Percentiles rank a stretch among this genome's conserved stretches.
Evolutionary conservation across 805 yeast genomes (phyloP).

Genomic region (Hanseniaspora jakobsenii): DNA sequence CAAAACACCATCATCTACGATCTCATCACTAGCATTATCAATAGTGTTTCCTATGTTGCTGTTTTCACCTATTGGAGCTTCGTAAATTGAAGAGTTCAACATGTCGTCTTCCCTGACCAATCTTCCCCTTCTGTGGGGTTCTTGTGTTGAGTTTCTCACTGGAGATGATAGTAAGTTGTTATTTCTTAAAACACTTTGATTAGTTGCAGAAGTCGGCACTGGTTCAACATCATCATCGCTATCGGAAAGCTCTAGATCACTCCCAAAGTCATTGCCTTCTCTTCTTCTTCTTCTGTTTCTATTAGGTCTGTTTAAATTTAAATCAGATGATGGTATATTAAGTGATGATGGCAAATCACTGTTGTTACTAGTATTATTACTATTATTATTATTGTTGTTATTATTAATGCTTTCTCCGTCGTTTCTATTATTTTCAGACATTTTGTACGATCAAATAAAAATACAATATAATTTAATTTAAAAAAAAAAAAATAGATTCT

Average conservation of each 20-base stretch:
- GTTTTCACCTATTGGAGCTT: slow-evolving; percentile 7
- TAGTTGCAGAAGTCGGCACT: too few species aligned
- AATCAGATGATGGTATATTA: slow-evolving; percentile 11
- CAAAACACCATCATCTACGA: slow-evolving; percentile 6
- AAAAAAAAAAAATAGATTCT: not conserved
- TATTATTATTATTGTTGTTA: slow-evolving; percentile 8
- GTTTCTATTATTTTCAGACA: slow-evolving; percentile 9
- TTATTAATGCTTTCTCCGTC: not conserved
- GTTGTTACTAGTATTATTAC: slow-evolving; percentile 3
- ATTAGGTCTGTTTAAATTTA: slow-evolving; percentile 3
- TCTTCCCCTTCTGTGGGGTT: slow-evolving; percentile 26
- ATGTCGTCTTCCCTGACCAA: slow-evolving; percentile 23
- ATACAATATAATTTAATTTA: not conserved
- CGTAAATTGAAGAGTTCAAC: slow-evolving; percentile 7
- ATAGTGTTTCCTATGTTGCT: not conserved
- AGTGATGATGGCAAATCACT: slow-evolving; percentile 10
- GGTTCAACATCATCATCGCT: slow-evolving; percentile 4
- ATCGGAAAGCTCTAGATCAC: slow-evolving; percentile 7
- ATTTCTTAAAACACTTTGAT: not conserved
- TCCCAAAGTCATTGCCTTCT: slow-evolving; percentile 5
- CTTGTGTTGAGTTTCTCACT: slow-evolving; percentile 18
- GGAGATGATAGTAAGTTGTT: slow-evolving; percentile 12
- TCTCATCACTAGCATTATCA: not conserved
- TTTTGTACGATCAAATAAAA: not conserved
- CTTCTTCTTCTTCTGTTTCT: slow-evolving; percentile 15